These are phyloP conservation scores for Smallanthus sonchifolius DNA, from an alignment of 129 eudicot species.

Conservation along the genomic window DNA sequence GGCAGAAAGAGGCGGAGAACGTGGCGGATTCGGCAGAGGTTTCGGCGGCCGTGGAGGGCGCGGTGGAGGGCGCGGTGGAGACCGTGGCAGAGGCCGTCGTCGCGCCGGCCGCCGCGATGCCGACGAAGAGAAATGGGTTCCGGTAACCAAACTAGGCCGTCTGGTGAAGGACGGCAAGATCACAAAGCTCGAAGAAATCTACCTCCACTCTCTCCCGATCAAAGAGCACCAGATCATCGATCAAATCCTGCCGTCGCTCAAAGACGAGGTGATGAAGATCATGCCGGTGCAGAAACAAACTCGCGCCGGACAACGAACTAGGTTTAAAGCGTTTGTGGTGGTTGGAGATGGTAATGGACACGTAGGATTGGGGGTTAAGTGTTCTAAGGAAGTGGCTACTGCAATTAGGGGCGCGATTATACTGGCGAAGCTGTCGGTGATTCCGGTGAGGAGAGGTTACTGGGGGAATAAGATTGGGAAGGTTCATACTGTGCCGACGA, in stretches of 20 bases:
- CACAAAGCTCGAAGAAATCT: slow-evolving; percentile 48
- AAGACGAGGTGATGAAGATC: slow-evolving; percentile 76
- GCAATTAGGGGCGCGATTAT: slow-evolving; percentile 55
- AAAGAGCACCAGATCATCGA: slow-evolving; percentile 70
- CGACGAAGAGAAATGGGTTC: slow-evolving; percentile 68
- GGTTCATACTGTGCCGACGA: slow-evolving; percentile 52
- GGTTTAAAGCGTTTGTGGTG: slow-evolving; percentile 80
- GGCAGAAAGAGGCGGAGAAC: slow-evolving; percentile 36
- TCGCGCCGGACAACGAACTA: slow-evolving; percentile 75
- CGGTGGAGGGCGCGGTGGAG: slow-evolving; percentile 39
- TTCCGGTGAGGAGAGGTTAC: slow-evolving; percentile 61
- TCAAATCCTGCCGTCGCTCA: slow-evolving; percentile 33
- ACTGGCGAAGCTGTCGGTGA: slow-evolving; percentile 46
- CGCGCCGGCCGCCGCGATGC: slow-evolving; percentile 45
- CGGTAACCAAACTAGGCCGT: slow-evolving; percentile 74
- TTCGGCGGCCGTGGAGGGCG: slow-evolving; percentile 32
- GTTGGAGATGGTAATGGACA: slow-evolving; percentile 74
- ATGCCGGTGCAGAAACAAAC: slow-evolving; percentile 84
- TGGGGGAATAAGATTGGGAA: slow-evolving; percentile 72
- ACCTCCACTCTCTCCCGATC: slow-evolving; percentile 70
- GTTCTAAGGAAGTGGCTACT: slow-evolving; percentile 63
- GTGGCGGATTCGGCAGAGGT: slow-evolving; percentile 30
- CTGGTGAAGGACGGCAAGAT: slow-evolving; percentile 53
- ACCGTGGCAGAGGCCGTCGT: slow-evolving; percentile 54
- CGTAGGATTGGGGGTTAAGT: slow-evolving; percentile 71